phyloP scores from a whole-genome alignment of 495 filamentous ascomycete species.

The Chaetomium fimeti region DNA sequence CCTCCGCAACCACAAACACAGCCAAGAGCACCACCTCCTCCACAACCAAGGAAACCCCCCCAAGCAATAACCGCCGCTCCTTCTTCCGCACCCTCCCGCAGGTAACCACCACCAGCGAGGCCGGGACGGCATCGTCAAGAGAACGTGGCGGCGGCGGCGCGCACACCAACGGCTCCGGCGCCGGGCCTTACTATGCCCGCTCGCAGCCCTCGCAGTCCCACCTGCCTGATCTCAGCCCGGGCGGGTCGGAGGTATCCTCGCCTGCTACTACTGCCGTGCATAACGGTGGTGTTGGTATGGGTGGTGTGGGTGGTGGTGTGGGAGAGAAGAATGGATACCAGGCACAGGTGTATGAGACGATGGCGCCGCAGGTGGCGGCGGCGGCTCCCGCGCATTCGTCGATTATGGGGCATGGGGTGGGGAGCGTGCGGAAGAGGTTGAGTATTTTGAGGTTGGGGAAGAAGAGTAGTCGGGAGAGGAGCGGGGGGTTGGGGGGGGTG shows the following conservation, averaged over 20 bases:
- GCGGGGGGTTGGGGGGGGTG: conserved; percentile 36
- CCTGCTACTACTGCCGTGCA: background rate
- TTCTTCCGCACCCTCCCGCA: conserved; percentile 34
- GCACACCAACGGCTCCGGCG: background rate
- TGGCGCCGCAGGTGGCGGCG: background rate
- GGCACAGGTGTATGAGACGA: conserved; percentile 3
- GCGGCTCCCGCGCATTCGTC: background rate
- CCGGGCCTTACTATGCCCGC: background rate
- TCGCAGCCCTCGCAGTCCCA: background rate
- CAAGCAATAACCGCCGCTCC: conserved; percentile 29
- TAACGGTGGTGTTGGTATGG: background rate
- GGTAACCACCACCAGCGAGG: background rate
- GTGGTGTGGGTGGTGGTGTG: background rate
- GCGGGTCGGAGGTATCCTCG: background rate
- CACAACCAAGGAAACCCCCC: conserved; percentile 28
- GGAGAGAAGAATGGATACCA: conserved; percentile 1
- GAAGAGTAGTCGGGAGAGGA: conserved; percentile 55
- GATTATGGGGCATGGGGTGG: conserved; percentile 11
- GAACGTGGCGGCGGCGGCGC: background rate
- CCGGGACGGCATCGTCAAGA: background rate
- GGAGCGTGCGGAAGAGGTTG: conserved; percentile 65
- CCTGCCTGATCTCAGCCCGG: background rate
- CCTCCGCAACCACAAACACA: background rate
- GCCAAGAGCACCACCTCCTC: conserved; percentile 14
- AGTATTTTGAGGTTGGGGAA: conserved; percentile 65